Conservation (phyloP, 331 rosid genomes). For the Rosa hybrid region DNA sequence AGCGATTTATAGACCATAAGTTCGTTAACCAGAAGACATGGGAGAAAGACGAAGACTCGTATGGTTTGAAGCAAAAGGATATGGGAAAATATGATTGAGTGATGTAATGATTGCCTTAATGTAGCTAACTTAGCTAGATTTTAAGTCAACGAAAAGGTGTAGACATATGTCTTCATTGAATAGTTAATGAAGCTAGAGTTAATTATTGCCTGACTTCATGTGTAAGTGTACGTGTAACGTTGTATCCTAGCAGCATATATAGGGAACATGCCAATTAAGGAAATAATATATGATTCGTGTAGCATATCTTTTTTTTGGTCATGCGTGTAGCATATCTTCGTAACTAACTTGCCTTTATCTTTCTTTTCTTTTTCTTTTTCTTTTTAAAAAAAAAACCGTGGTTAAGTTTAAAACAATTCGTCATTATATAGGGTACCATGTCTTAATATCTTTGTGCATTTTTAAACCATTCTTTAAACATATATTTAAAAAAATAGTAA, state of each 20-base stretch:
- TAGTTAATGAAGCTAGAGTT: neutral
- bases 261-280: neutral
- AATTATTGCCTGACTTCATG: neutral
- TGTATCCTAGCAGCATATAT: neutral
- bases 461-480: too few relatives aligned
- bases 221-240: neutral
- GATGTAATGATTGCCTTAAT: neutral
- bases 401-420: too few relatives aligned
- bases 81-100: neutral
- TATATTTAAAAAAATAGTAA: too few relatives aligned
- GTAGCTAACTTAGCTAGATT: neutral
- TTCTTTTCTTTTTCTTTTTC: too few relatives aligned
- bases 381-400: neutral
- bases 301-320: neutral
- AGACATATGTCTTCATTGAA: neutral
- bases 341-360: neutral
- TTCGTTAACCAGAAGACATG: neutral
- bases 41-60: neutral
- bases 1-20: too few relatives aligned
- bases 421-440: neutral
- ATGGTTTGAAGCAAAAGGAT: neutral
- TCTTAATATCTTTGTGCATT: too few relatives aligned
- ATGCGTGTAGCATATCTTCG: neutral
- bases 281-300: neutral
- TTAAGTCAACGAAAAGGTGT: neutral